Base-by-base conservation (phyloP, 257 asterid genomes). In the Ballota nigra region DNA sequence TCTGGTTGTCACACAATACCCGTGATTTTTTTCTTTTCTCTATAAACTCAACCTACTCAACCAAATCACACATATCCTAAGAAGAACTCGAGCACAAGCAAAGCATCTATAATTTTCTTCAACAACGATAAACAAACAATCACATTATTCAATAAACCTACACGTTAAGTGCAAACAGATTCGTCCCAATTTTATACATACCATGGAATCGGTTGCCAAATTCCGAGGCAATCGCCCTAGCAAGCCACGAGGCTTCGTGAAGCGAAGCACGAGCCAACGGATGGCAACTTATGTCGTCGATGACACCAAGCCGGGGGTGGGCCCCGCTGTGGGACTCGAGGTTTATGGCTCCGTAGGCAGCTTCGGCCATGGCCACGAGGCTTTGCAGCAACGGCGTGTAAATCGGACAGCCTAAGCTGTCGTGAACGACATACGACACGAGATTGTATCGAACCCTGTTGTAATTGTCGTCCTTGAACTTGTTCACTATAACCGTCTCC, bases 161-260 rank as follows among this genome's bases (percentile, higher is more conserved):
- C 34, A 18, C 1, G 18, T 60, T 8, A 15, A 29, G 41, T 13
- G 3, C 8, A 60, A 15, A 58, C 0, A 41, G 16, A 41, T 41
- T 11, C 0, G 16, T 41, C 2, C 2, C 16, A 60, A 38, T 34
- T 29, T 9, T 41, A 16, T 24, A 53, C 74, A 8, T 11, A 84
- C 95, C 95, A 68, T 81, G 92, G 43, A 88, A 88, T 43, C 88
- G 80, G 15, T 62, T 88, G 52, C 88, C 95, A 56, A 86, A 65
- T 52, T 88, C 95, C 0, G 92, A 79, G n/a, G 86, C 91, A 12
- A 88, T 76, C 2, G 79, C 68, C 79, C 81, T 86, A 34, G 89
- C 95, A n/a, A 88, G 86, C 91, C 95, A 86, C 18, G 92, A 78
- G 0, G 92, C 92, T 67, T 86, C 95, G 23, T 88, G 86, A 52